These are phyloP conservation scores for Zoysia matrella DNA, from an alignment of 202 grass and related monocot species.

Conservation along the genomic window DNA sequence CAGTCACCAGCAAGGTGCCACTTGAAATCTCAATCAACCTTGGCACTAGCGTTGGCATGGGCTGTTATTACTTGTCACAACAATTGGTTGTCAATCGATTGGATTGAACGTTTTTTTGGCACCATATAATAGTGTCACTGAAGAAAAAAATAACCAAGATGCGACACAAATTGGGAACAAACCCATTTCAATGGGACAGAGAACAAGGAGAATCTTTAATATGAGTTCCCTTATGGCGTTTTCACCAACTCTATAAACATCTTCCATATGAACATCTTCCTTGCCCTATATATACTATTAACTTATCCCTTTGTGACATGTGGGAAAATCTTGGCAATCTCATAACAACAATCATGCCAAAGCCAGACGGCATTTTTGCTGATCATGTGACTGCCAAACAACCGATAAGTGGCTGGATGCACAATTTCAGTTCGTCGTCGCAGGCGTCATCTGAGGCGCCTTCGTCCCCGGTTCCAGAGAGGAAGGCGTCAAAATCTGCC, in stretches of 20 bases:
- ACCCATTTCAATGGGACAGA: slow-evolving; percentile 12
- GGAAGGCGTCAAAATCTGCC: slow-evolving; percentile 57
- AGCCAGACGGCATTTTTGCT: slow-evolving; percentile 4
- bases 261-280: slow-evolving; percentile 46
- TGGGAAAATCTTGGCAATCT: slow-evolving; percentile 37
- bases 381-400: slow-evolving; percentile 52
- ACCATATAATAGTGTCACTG: background rate
- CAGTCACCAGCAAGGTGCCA: background rate
- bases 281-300: slow-evolving; percentile 37
- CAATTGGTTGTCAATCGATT: background rate
- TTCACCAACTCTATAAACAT: slow-evolving; percentile 37
- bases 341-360: slow-evolving; percentile 25
- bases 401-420: slow-evolving; percentile 49
- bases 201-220: slow-evolving; percentile 41
- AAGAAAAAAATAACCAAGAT: background rate
- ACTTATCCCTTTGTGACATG: slow-evolving; percentile 33
- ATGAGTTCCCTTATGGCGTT: slow-evolving; percentile 7
- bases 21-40: background rate
- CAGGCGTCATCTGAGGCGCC: slow-evolving; percentile 36
- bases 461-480: slow-evolving; percentile 44
- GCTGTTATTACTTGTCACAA: background rate
- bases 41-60: background rate
- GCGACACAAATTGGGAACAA: background rate
- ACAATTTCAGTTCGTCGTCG: slow-evolving; percentile 46
- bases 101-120: background rate